These are phyloP conservation scores for Monosporascus sp. DNA, from an alignment of 2,329 filamentous ascomycete genomes.

Conservation along the genomic window DNA sequence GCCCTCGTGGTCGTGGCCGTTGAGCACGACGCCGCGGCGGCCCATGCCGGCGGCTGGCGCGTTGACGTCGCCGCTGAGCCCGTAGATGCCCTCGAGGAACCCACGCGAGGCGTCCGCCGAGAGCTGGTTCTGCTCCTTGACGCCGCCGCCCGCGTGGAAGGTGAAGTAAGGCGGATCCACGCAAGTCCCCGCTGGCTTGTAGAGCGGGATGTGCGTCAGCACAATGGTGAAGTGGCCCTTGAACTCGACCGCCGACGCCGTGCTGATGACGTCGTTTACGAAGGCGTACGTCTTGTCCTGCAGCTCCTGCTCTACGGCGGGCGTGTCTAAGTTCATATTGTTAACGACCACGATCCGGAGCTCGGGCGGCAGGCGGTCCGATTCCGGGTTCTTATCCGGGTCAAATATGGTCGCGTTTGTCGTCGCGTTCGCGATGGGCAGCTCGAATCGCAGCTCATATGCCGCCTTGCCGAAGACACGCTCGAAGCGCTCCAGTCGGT, in stretches of 20 bases:
- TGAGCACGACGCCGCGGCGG: constrained; percentile 73
- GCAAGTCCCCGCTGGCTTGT: constrained; percentile 78
- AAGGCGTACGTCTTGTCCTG: constrained; percentile 76
- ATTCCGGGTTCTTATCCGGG: constrained; percentile 37
- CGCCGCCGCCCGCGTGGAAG: constrained; percentile 67
- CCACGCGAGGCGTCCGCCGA: constrained; percentile 65
- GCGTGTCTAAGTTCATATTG: constrained; percentile 87
- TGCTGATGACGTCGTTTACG: constrained; percentile 62
- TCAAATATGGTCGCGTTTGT: constrained; percentile 38
- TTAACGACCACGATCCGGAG: constrained; percentile 84
- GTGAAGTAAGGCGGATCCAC: constrained; percentile 79
- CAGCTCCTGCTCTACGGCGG: constrained; percentile 60
- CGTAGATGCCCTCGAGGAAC: constrained; percentile 80
- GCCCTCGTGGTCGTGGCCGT: constrained; percentile 91
- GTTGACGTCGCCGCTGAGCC: constrained; percentile 59
- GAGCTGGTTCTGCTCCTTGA: constrained; percentile 90
- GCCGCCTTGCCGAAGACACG: constrained; percentile 79
- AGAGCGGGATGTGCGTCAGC: constrained; percentile 85
- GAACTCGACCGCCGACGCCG: constrained; percentile 55
- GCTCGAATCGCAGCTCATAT: constrained; percentile 76
- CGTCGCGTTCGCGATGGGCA: constrained; percentile 40
- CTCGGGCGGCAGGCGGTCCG: constrained; percentile 53
- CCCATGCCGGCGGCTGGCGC: constrained; percentile 60
- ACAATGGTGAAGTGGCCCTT: constrained; percentile 71
- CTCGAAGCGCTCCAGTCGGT: constrained; percentile 76